Evolutionary conservation across 805 yeast species (phyloP).

Genomic region (Torulaspora indica): DNA sequence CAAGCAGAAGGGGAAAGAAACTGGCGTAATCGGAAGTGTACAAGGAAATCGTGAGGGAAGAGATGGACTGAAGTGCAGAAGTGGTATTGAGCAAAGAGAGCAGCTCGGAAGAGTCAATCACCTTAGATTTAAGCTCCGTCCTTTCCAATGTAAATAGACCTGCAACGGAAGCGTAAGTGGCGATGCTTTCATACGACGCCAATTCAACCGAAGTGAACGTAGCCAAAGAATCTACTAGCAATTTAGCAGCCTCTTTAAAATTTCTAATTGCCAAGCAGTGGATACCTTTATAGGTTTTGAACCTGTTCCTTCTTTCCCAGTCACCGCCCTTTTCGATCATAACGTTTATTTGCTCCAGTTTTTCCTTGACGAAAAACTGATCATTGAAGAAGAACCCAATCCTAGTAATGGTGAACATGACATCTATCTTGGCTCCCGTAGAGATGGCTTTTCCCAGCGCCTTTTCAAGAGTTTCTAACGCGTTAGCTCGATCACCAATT

Average conservation of each 20-base stretch:
- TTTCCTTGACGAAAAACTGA: slow-evolving; percentile 59
- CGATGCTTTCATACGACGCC: slow-evolving; percentile 83
- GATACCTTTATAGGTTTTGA: slow-evolving; percentile 85
- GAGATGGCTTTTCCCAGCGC: slow-evolving; percentile 78
- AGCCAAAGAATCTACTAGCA: slow-evolving; percentile 85
- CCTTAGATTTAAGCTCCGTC: slow-evolving; percentile 73
- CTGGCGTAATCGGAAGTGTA: slow-evolving; percentile 83
- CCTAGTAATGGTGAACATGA: slow-evolving; percentile 73
- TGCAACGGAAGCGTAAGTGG: slow-evolving; percentile 80
- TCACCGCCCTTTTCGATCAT: slow-evolving; percentile 96
- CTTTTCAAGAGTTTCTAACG: slow-evolving; percentile 59
- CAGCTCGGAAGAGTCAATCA: slow-evolving; percentile 92
- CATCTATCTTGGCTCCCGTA: slow-evolving; percentile 86
- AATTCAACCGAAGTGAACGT: slow-evolving; percentile 93
- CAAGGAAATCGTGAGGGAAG: slow-evolving; percentile 76
- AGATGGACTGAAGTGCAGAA: slow-evolving; percentile 69
- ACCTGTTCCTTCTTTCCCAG: slow-evolving; percentile 97
- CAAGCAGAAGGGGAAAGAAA: slow-evolving; percentile 70
- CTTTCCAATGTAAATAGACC: slow-evolving; percentile 81
- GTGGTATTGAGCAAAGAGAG: slow-evolving; percentile 71
- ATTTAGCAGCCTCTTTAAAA: slow-evolving; percentile 76
- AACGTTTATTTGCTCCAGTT: slow-evolving; percentile 64
- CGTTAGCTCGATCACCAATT: slow-evolving; percentile 75
- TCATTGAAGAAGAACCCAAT: slow-evolving; percentile 88
- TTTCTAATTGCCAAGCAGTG: slow-evolving; percentile 79